Percentiles rank a stretch among this genome's conserved stretches.
phyloP scores from a whole-genome alignment of 768 basidiomycete genomes.

The Strobilomyces echinocephalus region DNA sequence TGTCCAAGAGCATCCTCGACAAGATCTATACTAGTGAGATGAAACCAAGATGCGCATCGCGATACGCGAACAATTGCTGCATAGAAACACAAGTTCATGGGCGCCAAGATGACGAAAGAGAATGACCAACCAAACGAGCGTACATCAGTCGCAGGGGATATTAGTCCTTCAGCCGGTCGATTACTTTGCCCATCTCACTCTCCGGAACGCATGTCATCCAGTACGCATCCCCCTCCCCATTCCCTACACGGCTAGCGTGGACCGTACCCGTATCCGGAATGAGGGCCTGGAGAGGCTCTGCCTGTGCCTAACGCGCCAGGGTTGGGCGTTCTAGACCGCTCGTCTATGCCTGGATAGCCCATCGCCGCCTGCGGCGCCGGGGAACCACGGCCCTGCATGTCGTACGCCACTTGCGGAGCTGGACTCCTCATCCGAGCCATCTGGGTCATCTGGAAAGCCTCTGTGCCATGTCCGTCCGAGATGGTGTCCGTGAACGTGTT shows the following conservation, averaged over 20 bases:
- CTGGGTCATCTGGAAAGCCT: slow-evolving; percentile 76
- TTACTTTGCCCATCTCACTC: slow-evolving; percentile 9
- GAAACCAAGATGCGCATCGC: slow-evolving; percentile 17
- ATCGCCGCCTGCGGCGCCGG: slow-evolving; percentile 42
- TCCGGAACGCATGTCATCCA: slow-evolving; percentile 11
- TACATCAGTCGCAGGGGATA: slow-evolving; percentile 19
- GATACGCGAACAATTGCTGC: slow-evolving; percentile 9
- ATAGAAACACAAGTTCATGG: slow-evolving; percentile 11
- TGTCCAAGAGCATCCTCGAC: slow-evolving; percentile 14
- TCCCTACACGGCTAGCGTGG: slow-evolving; percentile 19
- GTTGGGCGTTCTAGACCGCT: slow-evolving; percentile 28
- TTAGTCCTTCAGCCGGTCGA: slow-evolving; percentile 14
- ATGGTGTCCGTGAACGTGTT: slow-evolving; percentile 49
- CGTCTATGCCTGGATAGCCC: slow-evolving; percentile 32
- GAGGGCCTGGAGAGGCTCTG: slow-evolving; percentile 45
- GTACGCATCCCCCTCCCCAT: not conserved
- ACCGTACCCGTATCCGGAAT: slow-evolving; percentile 41
- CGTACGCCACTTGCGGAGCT: slow-evolving; percentile 40
- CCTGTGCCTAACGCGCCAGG: slow-evolving; percentile 23
- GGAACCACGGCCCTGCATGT: slow-evolving; percentile 30
- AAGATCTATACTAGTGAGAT: slow-evolving; percentile 21
- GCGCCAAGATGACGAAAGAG: slow-evolving; percentile 1
- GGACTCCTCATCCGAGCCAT: slow-evolving; percentile 41
- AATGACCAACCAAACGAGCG: slow-evolving; percentile 25
- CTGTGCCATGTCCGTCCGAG: slow-evolving; percentile 34